Evolutionary conservation across 768 basidiomycete species (phyloP), one percentile per base, ranked within the genome.

Genomic region (Termitomyces sp.): DNA sequence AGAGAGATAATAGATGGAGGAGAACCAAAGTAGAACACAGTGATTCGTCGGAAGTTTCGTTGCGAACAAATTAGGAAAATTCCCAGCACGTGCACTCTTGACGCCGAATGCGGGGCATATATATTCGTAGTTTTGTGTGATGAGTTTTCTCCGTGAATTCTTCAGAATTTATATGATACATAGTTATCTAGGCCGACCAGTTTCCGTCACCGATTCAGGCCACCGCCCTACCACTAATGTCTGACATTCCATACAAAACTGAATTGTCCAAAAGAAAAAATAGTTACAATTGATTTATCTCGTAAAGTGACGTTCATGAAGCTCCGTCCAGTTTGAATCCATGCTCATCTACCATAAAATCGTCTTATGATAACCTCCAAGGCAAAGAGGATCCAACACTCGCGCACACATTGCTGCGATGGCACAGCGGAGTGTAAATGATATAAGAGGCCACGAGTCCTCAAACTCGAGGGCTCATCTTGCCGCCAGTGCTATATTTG

Each of bases 71-170:
- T 52, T 52, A 15, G 51, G 51, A 20, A 52, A 13, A 15, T 64
- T 66, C 60, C 49, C 60, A 66, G 36, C 56, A 57, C 56, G 56
- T 57, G 56, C 33, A 28, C 16, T 16, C 16, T 18, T 16, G 22
- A 28, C 18, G 7, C 16, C 18, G 16, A 16, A n/a, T 57, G 55
- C 46, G 55, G 55, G 44, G 55, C 55, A 45, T 12, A 20, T 39
- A 9, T 9, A 9, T 9, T 6, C n/a, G 18, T 20, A 11, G 5
- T 15, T 24, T 24, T 20, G 22, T n/a, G n/a, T n/a, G n/a, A 46
- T 46, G n/a, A 35, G 50, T 51, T 50, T n/a, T n/a, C 12, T 33
- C 2, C 16, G 2, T 16, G 2, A 2, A 36, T 5, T 8, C 18
- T n/a, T 6, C 8, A 13, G 28, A 28, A 28, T 28, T 28, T 28